Conservation (phyloP, 2,329 filamentous ascomycete genomes). For the Leptographium radiaticola region DNA sequence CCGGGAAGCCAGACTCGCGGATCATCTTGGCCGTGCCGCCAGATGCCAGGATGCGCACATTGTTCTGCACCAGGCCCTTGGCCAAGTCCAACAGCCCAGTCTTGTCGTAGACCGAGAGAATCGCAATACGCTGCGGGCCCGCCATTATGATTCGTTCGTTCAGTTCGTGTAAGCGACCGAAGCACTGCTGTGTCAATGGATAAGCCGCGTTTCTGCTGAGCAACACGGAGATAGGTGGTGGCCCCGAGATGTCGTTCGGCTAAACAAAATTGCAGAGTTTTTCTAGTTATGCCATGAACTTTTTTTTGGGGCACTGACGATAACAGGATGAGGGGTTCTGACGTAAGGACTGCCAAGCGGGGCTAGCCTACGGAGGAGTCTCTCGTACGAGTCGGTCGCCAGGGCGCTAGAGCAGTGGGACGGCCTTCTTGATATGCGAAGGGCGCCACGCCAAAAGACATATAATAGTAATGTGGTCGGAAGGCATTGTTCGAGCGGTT, state of each 20-base stretch:
- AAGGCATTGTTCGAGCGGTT: too few species aligned
- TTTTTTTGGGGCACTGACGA: neutral
- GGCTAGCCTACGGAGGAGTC: neutral
- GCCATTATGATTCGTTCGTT: conserved; percentile 16
- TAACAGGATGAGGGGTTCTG: neutral
- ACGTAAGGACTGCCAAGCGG: neutral
- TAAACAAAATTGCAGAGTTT: neutral
- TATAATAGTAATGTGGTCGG: too few species aligned
- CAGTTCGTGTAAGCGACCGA: neutral
- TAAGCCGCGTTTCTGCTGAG: too few species aligned
- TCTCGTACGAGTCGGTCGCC: too few species aligned
- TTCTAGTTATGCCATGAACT: neutral
- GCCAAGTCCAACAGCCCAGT: conserved; percentile 86
- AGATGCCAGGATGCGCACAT: conserved; percentile 86
- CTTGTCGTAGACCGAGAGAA: conserved; percentile 98
- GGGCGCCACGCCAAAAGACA: too few species aligned
- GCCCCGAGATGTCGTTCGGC: neutral
- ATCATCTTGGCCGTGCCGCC: conserved; percentile 95
- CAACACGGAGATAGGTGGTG: too few species aligned
- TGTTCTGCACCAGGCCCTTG: conserved; percentile 76
- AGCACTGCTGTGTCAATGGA: neutral
- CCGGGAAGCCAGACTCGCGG: conserved; percentile 85
- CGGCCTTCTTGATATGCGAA: too few species aligned
- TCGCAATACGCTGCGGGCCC: conserved; percentile 53
- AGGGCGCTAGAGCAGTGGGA: too few species aligned